These are phyloP conservation scores for Boletus rubroflammeus DNA, from an alignment of 768 basidiomycete genomes.

Conservation along the genomic window DNA sequence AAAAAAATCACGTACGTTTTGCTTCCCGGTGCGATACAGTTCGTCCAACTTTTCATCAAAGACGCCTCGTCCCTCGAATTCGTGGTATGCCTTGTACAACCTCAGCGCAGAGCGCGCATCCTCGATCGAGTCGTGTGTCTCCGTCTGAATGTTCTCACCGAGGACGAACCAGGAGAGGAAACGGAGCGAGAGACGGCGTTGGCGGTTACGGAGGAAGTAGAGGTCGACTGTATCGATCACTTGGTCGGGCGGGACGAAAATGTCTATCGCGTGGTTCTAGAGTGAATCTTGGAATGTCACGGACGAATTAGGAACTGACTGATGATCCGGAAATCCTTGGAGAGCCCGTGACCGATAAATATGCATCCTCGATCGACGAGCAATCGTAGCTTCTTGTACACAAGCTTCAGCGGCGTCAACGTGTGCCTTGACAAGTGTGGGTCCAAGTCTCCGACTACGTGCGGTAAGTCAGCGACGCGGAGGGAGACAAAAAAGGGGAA, in stretches of 20 bases:
- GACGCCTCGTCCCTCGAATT: conserved; percentile 66
- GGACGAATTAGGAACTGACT: conserved; percentile 51
- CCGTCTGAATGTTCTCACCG: conserved; percentile 86
- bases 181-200: conserved; percentile 84
- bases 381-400: conserved; percentile 93
- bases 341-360: conserved; percentile 95
- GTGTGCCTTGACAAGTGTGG: conserved; percentile 80
- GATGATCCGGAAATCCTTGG: conserved; percentile 98
- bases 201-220: conserved; percentile 79
- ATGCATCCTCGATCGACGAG: conserved; percentile 94
- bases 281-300: background rate
- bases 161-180: conserved; percentile 96
- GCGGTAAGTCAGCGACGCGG: background rate
- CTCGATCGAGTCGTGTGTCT: conserved; percentile 98
- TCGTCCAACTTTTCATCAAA: conserved; percentile 90
- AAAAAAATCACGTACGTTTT: conserved; percentile 50
- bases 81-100: conserved; percentile 77
- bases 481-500: background rate
- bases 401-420: conserved; percentile 92
- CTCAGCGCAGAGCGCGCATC: conserved; percentile 85
- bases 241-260: conserved; percentile 91
- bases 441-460: conserved; percentile 86
- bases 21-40: conserved; percentile 72
- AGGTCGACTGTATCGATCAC: conserved; percentile 97
- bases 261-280: conserved; percentile 50